Conservation (phyloP, 257 asterid species). For the Voacanga thouarsii region DNA sequence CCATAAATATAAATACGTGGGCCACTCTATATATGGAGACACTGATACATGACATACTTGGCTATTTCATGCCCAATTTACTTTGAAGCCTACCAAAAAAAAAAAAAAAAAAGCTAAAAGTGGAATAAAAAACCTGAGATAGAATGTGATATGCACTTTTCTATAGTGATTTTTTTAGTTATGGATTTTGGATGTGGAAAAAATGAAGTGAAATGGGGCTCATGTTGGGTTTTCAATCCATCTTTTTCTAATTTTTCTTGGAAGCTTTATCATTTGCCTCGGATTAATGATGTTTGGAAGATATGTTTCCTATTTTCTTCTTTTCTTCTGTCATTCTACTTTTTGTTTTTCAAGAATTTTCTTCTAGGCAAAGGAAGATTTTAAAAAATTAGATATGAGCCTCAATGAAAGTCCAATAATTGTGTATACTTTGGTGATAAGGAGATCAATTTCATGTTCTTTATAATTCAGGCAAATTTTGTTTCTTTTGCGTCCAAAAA, state of each 20-base stretch:
- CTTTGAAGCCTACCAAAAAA: no score
- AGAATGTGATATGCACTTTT: not conserved
- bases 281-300: no score
- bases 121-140: not conserved
- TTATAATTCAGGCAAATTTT: not conserved
- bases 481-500: constrained; percentile 57
- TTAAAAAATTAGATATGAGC: not conserved
- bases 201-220: not conserved
- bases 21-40: no score
- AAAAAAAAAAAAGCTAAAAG: no score
- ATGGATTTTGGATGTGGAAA: not conserved
- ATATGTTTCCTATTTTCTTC: not conserved
- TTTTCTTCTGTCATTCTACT: not conserved
- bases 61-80: no score
- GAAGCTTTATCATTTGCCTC: not conserved
- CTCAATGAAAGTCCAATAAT: not conserved
- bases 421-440: not conserved
- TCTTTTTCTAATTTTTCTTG: not conserved
- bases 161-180: not conserved
- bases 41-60: no score
- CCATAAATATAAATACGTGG: no score
- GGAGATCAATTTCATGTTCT: not conserved
- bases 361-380: not conserved
- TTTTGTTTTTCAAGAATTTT: not conserved
- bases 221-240: not conserved